Evolutionary conservation across 2,329 filamentous ascomycete species (phyloP).

Genomic region (Bipolaris oryzae): DNA sequence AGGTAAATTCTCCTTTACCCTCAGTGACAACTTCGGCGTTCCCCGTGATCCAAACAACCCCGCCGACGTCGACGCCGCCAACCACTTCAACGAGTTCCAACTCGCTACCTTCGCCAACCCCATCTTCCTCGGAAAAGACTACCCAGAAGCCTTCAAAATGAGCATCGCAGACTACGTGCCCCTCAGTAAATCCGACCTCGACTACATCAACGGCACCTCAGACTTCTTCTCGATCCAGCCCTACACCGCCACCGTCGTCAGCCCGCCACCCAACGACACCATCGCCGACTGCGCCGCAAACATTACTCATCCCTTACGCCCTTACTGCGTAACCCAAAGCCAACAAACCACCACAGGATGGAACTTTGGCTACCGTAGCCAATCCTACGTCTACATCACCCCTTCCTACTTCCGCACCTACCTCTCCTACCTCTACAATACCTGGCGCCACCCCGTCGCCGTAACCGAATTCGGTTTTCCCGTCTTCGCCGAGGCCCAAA

Average conservation of each 20-base stretch:
- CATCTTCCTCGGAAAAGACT: conserved; percentile 59
- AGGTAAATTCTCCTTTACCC: conserved; percentile 59
- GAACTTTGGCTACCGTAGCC: conserved; percentile 63
- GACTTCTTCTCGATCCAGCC: conserved; percentile 65
- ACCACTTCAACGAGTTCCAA: conserved; percentile 53
- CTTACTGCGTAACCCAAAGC: conserved; percentile 60
- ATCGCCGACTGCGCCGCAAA: conserved; percentile 58
- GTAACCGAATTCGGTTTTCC: conserved; percentile 66
- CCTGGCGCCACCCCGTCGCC: conserved; percentile 57
- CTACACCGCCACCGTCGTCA: conserved; percentile 63
- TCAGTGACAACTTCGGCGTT: conserved; percentile 51
- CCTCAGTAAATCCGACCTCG: conserved; percentile 56
- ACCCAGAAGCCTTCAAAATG: conserved; percentile 55
- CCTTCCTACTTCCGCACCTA: conserved; percentile 63
- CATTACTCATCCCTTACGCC: conserved; percentile 53
- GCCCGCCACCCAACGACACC: conserved; percentile 52
- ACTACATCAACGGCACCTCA: conserved; percentile 49
- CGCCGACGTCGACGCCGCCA: conserved; percentile 53
- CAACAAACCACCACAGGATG: conserved; percentile 58
- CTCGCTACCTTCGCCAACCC: conserved; percentile 59
- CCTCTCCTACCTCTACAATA: conserved; percentile 65
- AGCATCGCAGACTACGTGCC: conserved; percentile 49
- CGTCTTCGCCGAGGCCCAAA: conserved; percentile 56
- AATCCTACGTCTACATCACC: conserved; percentile 64
- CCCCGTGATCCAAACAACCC: conserved; percentile 47